A percentile compares a stretch with the other conserved stretches of the same genome.
Evolutionary conservation across 1,139 yeast genomes (phyloP).

Genomic region (Protomyces gravidus): DNA sequence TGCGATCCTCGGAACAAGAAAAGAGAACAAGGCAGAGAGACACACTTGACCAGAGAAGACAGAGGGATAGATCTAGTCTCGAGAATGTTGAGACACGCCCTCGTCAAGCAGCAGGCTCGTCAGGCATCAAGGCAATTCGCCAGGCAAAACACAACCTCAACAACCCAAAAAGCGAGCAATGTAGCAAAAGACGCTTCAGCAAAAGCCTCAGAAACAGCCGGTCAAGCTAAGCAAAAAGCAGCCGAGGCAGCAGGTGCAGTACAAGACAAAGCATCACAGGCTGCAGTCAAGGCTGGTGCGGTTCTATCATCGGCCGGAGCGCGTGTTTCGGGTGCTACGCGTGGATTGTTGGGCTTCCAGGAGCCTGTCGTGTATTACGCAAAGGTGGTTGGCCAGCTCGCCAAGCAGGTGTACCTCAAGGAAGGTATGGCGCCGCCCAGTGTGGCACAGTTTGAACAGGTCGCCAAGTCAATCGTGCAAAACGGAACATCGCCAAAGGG

Average conservation of each 20-base stretch:
- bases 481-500: slow-evolving; percentile 2
- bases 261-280: slow-evolving; percentile 22
- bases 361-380: slow-evolving; percentile 61
- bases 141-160: slow-evolving; percentile 4
- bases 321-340: slow-evolving; percentile 3
- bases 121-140: background rate
- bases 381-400: slow-evolving; percentile 81
- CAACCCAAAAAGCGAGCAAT: slow-evolving; percentile 6
- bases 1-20: background rate
- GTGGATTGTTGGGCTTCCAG: slow-evolving; percentile 21
- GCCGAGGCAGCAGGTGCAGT: slow-evolving; percentile 19
- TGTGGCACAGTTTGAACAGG: slow-evolving; percentile 68
- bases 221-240: slow-evolving; percentile 25
- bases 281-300: slow-evolving; percentile 23
- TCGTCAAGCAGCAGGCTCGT: background rate
- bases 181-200: background rate
- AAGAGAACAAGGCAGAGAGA: too few species aligned
- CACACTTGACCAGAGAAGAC: too few species aligned
- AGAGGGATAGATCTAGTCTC: background rate
- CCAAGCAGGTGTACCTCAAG: slow-evolving; percentile 82
- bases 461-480: slow-evolving; percentile 55
- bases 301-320: slow-evolving; percentile 20
- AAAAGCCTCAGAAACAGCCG: slow-evolving; percentile 3
- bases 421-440: slow-evolving; percentile 95
- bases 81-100: background rate